Conservation (phyloP, 768 basidiomycete species). For the Trametes cingulata region DNA sequence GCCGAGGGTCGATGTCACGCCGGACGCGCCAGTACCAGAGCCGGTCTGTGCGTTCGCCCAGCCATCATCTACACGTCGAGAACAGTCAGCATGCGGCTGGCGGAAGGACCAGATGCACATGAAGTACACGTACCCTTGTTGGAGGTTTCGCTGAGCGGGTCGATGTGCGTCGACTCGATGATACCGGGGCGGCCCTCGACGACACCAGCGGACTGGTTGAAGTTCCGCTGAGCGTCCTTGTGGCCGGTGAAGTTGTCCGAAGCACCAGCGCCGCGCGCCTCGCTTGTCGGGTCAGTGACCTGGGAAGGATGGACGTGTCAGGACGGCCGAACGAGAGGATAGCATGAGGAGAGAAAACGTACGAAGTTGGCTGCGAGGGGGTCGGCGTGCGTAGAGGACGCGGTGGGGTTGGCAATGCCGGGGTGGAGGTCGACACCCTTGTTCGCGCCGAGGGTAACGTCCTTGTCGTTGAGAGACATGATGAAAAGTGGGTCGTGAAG, state of each 20-base stretch:
- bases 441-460: slow-evolving; percentile 27
- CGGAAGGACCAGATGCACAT: no score
- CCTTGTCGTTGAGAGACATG: slow-evolving; percentile 41
- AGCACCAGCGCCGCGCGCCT: slow-evolving; percentile 43
- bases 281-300: slow-evolving; percentile 44
- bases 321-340: not conserved
- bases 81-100: not conserved
- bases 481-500: slow-evolving; percentile 7
- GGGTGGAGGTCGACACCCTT: slow-evolving; percentile 42
- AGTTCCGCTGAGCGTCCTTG: slow-evolving; percentile 39
- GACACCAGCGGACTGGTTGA: slow-evolving; percentile 48
- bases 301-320: slow-evolving; percentile 15
- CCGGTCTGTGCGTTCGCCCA: slow-evolving; percentile 39
- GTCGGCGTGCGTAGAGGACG: slow-evolving; percentile 36
- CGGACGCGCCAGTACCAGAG: slow-evolving; percentile 12
- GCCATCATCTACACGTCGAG: slow-evolving; percentile 39
- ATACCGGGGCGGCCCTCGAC: slow-evolving; percentile 56
- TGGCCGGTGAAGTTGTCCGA: slow-evolving; percentile 41
- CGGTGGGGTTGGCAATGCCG: slow-evolving; percentile 48
- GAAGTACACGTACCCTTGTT: slow-evolving; percentile 43
- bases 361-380: slow-evolving; percentile 47
- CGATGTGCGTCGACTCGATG: slow-evolving; percentile 55
- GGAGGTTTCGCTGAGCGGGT: slow-evolving; percentile 48
- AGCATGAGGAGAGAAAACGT: slow-evolving; percentile 16
- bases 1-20: slow-evolving; percentile 5